Evolutionary conservation across 2,329 filamentous ascomycete species (phyloP).

Genomic region (Calonectria honghensis): DNA sequence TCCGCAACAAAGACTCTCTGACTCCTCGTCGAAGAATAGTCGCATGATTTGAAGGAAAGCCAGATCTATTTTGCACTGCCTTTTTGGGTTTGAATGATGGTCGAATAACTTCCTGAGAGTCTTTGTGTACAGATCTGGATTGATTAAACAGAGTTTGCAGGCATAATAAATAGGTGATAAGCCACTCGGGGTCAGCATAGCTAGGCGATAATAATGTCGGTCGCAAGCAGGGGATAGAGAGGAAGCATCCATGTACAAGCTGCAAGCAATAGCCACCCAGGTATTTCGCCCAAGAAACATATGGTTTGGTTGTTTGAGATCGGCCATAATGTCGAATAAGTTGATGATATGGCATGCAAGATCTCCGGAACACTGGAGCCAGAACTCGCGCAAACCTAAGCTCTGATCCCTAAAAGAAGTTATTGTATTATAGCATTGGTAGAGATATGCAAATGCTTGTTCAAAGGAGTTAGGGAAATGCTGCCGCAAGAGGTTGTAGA

Average conservation of each 20-base stretch:
- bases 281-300: background rate
- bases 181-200: background rate
- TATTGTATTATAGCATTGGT: background rate
- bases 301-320: background rate
- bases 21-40: background rate
- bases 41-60: background rate
- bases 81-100: background rate
- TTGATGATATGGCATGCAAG: background rate
- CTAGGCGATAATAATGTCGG: background rate
- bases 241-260: background rate
- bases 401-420: background rate
- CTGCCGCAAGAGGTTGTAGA: background rate
- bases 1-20: background rate
- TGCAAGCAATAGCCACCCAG: background rate
- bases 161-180: background rate
- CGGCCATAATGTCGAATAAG: background rate
- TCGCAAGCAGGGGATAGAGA: background rate
- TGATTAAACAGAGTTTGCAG: background rate
- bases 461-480: background rate
- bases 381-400: background rate
- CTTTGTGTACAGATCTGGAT: background rate
- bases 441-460: background rate
- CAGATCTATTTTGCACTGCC: background rate
- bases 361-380: background rate
- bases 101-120: background rate